A percentile compares a stretch with the other conserved stretches of the same genome.
Conservation (phyloP, 768 basidiomycete genomes). For the Suillus occidentalis region DNA sequence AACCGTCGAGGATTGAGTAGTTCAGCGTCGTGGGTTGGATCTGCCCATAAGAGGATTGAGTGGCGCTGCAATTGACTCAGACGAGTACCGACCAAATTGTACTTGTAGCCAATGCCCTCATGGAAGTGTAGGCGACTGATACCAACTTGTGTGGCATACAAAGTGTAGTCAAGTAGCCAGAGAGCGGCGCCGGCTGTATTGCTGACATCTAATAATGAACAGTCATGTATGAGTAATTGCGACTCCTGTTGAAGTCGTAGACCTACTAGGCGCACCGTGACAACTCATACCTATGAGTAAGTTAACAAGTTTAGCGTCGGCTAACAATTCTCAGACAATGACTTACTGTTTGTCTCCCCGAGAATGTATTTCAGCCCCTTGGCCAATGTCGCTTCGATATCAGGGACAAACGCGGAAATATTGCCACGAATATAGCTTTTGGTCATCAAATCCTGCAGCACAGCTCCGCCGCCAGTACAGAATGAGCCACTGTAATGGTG, state of each 20-base stretch:
- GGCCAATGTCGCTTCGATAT: slow-evolving; percentile 49
- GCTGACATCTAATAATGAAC: slow-evolving; percentile 46
- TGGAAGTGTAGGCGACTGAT: slow-evolving; percentile 62
- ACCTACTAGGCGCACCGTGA: slow-evolving; percentile 35
- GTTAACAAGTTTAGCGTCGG: neutral
- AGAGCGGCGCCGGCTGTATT: slow-evolving; percentile 71
- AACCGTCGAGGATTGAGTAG: slow-evolving; percentile 56
- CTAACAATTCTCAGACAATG: slow-evolving; percentile 17
- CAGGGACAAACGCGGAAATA: slow-evolving; percentile 48
- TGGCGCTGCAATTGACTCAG: too few species aligned
- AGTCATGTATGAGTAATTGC: neutral
- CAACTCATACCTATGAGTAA: slow-evolving; percentile 32
- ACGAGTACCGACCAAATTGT: slow-evolving; percentile 48
- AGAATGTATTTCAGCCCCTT: slow-evolving; percentile 56
- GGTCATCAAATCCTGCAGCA: slow-evolving; percentile 66
- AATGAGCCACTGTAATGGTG: slow-evolving; percentile 58
- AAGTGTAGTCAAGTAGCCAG: slow-evolving; percentile 65
- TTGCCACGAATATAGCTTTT: slow-evolving; percentile 60
- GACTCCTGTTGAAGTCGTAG: neutral
- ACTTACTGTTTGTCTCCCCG: slow-evolving; percentile 61
- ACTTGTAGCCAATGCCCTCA: slow-evolving; percentile 70
- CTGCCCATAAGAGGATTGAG: slow-evolving; percentile 31
- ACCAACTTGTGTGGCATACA: slow-evolving; percentile 58
- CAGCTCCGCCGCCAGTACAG: slow-evolving; percentile 51
- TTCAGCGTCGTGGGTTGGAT: slow-evolving; percentile 63